phyloP scores from a whole-genome alignment of 2,329 filamentous ascomycete species.

The Cladosporium sphaerospermum region DNA sequence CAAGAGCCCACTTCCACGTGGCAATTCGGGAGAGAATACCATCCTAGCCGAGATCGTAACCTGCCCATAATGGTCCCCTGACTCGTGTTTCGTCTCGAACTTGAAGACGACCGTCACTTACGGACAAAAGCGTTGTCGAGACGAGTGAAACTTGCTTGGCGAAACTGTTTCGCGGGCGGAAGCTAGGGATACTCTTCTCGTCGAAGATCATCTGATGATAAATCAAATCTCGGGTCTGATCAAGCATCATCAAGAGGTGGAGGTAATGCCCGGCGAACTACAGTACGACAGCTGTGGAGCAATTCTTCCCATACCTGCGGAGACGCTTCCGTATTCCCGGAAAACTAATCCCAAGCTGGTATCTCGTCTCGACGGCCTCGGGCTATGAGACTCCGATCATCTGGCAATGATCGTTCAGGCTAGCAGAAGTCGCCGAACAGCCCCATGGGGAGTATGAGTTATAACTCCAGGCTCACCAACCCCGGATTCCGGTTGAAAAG shows the following conservation, averaged over 20 bases:
- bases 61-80: not conserved
- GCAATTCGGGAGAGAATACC: not conserved
- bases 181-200: not conserved
- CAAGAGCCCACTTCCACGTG: not conserved
- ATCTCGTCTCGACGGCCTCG: not conserved
- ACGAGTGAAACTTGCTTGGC: not conserved
- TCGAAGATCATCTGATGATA: not conserved
- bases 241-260: not conserved
- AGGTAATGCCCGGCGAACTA: not conserved
- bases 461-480: not conserved
- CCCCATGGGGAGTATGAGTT: not conserved
- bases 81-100: not conserved
- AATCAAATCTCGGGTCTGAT: not conserved
- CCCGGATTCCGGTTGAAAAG: not conserved
- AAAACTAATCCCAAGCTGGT: not conserved
- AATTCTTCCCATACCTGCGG: not conserved
- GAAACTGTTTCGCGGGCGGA: not conserved
- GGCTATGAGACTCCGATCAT: not conserved
- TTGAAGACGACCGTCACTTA: not conserved
- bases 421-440: not conserved
- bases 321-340: not conserved
- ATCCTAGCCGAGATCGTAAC: constrained; percentile 2
- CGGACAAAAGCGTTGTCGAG: not conserved
- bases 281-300: not conserved
- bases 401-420: not conserved